Evolutionary conservation across 2,329 filamentous ascomycete genomes (phyloP), one percentile per base, ranked within the genome.

Genomic region (Pseudogymnoascus sp.): DNA sequence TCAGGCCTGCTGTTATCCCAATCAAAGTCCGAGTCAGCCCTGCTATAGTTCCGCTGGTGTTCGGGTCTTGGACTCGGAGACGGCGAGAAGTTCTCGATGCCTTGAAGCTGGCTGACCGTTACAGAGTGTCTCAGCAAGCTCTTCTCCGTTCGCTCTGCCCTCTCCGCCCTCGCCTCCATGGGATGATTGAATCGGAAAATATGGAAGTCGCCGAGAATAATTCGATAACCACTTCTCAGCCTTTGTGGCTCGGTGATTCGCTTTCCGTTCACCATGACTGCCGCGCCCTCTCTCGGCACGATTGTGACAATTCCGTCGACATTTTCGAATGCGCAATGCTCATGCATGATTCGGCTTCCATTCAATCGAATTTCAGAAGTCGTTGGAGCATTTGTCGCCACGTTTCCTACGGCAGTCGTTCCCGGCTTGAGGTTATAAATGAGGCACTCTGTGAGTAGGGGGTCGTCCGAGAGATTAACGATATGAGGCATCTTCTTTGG

Each of bases 401-500:
- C 91, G 72, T 98, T 97, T 19, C 95, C 95, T 19, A 99, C 95
- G 0, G 90, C 93, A 0, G 95, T 99, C 7, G 86, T 90, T 34
- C 95, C 95, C 6, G 95, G 93, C 76, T 99, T 99, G 69, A 99
- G 84, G 72, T 99, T 99, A 79, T 99, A 99, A 41, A 99, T 92
- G 65, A 99, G 80, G 77, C 95, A 99, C 78, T 99, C 95, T 4
- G 93, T 93, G 51, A 99, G 83, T 34, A 99, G 81, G 7, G 95
- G 95, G 73, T 95, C 90, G 73, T 95, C 90, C n/a, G 93, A 97
- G 69, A 99, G 79, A 75, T 99, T 99, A 77, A 99, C 95, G 77
- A 99, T 79, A 85, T 99, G 95, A 7, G 95, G 95, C 91, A 98
- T 99, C 78, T 97, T 97, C 79, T 99, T 99, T 0, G 95, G 95